Evolutionary conservation across 352 stramenopile species (phyloP).

Genomic region (Saprolegnia diclina): DNA sequence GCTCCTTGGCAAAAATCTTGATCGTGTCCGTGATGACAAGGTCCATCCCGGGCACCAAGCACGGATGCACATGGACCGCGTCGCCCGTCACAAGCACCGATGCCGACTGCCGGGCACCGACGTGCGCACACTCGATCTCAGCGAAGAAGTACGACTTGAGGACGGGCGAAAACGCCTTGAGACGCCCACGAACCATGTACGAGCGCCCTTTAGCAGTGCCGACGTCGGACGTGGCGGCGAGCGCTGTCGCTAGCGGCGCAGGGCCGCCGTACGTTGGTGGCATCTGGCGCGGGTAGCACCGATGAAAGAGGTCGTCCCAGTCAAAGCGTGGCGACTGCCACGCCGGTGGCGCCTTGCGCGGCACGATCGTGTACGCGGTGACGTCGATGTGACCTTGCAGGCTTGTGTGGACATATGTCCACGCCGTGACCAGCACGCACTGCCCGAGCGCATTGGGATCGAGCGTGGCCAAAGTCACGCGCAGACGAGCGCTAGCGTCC

Average conservation of each 20-base stretch:
- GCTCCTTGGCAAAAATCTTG: conserved; percentile 59
- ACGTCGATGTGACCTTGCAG: conserved; percentile 42
- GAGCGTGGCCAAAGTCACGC: conserved; percentile 40
- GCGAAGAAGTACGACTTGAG: conserved; percentile 58
- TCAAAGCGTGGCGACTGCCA: conserved; percentile 26
- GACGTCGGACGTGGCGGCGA: not conserved
- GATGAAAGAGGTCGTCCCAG: conserved; percentile 32
- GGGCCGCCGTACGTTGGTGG: conserved; percentile 42
- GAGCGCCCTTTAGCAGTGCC: conserved; percentile 34
- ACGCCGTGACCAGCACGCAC: conserved; percentile 53
- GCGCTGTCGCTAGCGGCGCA: conserved; percentile 29
- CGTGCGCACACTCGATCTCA: conserved; percentile 40
- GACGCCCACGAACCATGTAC: conserved; percentile 42
- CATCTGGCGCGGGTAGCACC: conserved; percentile 36
- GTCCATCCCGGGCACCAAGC: conserved; percentile 38
- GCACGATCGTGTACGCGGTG: conserved; percentile 27
- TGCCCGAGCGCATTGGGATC: conserved; percentile 35
- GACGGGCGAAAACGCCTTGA: conserved; percentile 52
- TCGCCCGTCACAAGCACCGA: conserved; percentile 49
- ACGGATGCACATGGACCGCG: conserved; percentile 40
- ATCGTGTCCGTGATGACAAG: conserved; percentile 55
- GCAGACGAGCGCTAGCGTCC: conserved; percentile 34
- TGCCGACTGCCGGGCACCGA: conserved; percentile 33
- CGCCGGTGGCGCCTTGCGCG: not conserved
- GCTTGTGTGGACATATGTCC: conserved; percentile 41